Evolutionary conservation across 2,329 filamentous ascomycete genomes (phyloP).

Genomic region (Eutypella sp.): DNA sequence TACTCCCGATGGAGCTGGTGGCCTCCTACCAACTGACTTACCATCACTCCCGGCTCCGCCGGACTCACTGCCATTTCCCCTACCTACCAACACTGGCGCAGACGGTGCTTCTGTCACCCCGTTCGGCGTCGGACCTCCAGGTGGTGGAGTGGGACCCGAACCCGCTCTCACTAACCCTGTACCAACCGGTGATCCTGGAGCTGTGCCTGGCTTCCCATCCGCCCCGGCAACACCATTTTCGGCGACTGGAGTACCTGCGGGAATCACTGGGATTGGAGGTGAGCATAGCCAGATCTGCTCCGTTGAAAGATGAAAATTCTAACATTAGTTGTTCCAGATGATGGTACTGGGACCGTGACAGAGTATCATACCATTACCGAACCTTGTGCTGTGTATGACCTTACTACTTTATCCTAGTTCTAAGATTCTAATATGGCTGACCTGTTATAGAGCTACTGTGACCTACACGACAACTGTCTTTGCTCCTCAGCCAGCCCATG

Average conservation of each 20-base stretch:
- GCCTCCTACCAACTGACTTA: neutral
- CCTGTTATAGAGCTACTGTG: conserved; percentile 7
- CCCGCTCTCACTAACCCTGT: too few relatives aligned
- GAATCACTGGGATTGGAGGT: conserved; percentile 11
- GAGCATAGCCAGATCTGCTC: conserved; percentile 3
- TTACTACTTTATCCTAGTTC: neutral
- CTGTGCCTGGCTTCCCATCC: too few relatives aligned
- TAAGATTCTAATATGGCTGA: neutral
- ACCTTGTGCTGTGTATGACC: conserved; percentile 1
- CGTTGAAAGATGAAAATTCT: neutral
- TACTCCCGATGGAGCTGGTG: neutral
- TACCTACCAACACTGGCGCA: too few relatives aligned
- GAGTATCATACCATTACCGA: conserved; percentile 2
- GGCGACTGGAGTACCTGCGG: conserved; percentile 1
- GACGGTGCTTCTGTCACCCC: too few relatives aligned
- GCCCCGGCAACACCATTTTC: too few relatives aligned
- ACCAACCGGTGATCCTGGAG: too few relatives aligned
- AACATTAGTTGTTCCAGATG: conserved; percentile 1
- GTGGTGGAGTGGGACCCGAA: too few relatives aligned
- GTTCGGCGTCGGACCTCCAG: too few relatives aligned
- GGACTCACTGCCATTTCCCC: too few relatives aligned
- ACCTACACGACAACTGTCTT: conserved; percentile 14
- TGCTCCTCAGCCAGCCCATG: conserved; percentile 2
- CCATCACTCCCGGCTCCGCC: too few relatives aligned
- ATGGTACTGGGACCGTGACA: neutral